Evolutionary conservation across 371 early-diverging fungal genomes (phyloP), one percentile per base, ranked within the genome.

Genomic region (Mucor velutinosus): DNA sequence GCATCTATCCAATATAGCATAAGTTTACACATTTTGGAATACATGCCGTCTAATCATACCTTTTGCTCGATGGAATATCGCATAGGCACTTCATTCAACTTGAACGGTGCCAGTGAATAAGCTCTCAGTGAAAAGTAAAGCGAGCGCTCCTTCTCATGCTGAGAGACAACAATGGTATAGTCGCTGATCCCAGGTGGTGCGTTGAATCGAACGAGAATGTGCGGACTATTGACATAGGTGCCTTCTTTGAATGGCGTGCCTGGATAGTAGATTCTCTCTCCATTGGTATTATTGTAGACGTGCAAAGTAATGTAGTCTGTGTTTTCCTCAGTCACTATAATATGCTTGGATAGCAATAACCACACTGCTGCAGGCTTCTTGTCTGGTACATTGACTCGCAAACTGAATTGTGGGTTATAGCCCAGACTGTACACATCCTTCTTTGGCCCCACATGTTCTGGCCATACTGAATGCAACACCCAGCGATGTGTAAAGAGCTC

Each of bases 251-350:
- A 77, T 1, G 94, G 89, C 17, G 84, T 85, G 15, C 86, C 90
- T 17, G 92, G 92, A 67, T 93, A 94, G 72, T 89, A 93, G 3
- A 96, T 83, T 33, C 93, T 78, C 23, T 89, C 81, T 6, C 94
- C 90, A 45, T 85, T 78, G 47, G 91, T 87, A 57, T 85, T 78
- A 43, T 85, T 84, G 71, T 91, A 96, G 4, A 96, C 84, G 75
- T 94, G 94, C 8, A 94, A 67, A 1, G 96, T 92, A 45, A 95
- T 93, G 67, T 88, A 95, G 62, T 95, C 95, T 14, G 80, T 81
- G 72, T 93, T 94, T 66, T 93, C 92, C 63, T 92, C 94, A 35
- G 92, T 93, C 37, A 84, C 81, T 30, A 87, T 87, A 43, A 93
- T 83, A 62, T 96, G 95, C 72, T 95, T 94, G 37, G 93, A 89